Conservation (phyloP, 495 filamentous ascomycete species). For the Ramalina intermedia region DNA sequence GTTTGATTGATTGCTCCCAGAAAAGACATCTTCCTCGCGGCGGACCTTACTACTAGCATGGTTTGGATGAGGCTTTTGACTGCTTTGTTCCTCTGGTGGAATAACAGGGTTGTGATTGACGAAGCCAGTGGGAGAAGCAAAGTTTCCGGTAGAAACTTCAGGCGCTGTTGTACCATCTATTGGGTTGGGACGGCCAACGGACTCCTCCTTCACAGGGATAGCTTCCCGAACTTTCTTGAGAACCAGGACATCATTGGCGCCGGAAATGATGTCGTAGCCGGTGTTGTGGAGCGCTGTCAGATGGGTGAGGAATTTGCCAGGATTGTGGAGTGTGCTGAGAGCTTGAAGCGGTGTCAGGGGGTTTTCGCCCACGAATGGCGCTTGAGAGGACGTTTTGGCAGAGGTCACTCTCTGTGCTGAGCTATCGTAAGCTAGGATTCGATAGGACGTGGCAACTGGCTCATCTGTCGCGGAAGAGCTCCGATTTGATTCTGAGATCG, state of each 20-base stretch:
- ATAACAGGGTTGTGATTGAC: constrained; percentile 35
- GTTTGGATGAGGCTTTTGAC: constrained; percentile 18
- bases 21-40: constrained; percentile 43
- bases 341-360: constrained; percentile 44
- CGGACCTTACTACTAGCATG: constrained; percentile 33
- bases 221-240: constrained; percentile 40
- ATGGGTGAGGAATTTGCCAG: constrained; percentile 57
- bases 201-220: not conserved
- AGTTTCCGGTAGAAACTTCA: constrained; percentile 21
- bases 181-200: constrained; percentile 27
- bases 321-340: constrained; percentile 51
- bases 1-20: constrained; percentile 18
- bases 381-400: constrained; percentile 48
- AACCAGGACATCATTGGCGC: constrained; percentile 54
- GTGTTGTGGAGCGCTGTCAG: constrained; percentile 47
- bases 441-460: constrained; percentile 33
- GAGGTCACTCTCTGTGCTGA: constrained; percentile 42
- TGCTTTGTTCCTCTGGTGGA: constrained; percentile 15
- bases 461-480: not conserved
- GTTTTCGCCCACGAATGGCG: constrained; percentile 20
- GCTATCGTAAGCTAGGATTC: constrained; percentile 59
- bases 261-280: constrained; percentile 62
- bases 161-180: constrained; percentile 36
- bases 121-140: constrained; percentile 42
- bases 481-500: too few species aligned